Conservation (phyloP, 2,329 filamentous ascomycete species). For the Hymenoscyphus albidus region DNA sequence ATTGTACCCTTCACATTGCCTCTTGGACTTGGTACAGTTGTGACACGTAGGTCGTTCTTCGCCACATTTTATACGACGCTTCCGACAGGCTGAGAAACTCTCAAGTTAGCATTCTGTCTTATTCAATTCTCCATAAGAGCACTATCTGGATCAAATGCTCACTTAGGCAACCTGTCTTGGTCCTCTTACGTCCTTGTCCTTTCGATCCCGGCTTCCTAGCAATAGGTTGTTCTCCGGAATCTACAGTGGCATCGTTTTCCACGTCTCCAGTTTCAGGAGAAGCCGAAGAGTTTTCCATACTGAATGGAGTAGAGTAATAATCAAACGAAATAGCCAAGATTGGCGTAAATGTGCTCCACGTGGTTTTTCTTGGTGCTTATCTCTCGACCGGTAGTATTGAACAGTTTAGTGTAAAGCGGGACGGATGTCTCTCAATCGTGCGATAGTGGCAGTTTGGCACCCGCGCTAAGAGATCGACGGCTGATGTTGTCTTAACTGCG, state of each 20-base stretch:
- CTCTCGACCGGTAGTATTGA: background rate
- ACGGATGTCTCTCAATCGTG: constrained; percentile 4
- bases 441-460: background rate
- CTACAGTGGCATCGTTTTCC: constrained; percentile 7
- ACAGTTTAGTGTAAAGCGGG: background rate
- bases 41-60: constrained; percentile 79
- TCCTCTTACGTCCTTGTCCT: constrained; percentile 47
- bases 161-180: constrained; percentile 92
- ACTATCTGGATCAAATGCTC: constrained; percentile 38
- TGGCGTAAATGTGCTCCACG: background rate
- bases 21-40: constrained; percentile 84
- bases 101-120: background rate
- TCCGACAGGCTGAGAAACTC: constrained; percentile 68
- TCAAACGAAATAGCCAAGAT: background rate
- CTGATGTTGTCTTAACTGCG: background rate
- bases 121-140: background rate
- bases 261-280: constrained; percentile 5
- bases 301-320: background rate
- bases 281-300: constrained; percentile 6
- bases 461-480: background rate
- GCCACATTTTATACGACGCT: constrained; percentile 94
- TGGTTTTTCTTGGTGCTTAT: background rate
- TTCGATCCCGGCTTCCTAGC: constrained; percentile 29
- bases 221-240: constrained; percentile 12
- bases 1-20: constrained; percentile 79